These are phyloP conservation scores for Alternaria viburni DNA, from an alignment of 2,329 filamentous ascomycete species.

Conservation along the genomic window DNA sequence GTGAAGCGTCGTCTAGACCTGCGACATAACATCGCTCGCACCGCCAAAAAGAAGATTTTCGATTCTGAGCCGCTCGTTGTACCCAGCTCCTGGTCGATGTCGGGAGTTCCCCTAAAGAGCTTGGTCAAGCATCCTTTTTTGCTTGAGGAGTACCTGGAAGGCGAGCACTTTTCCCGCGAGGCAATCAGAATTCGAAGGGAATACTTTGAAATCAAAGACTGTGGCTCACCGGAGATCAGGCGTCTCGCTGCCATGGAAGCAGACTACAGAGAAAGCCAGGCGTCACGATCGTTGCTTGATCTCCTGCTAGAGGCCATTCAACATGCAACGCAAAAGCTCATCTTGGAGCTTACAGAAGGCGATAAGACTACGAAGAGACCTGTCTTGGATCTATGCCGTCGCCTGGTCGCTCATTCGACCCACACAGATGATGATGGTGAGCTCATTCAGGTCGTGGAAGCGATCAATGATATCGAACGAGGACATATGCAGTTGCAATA, in stretches of 20 bases:
- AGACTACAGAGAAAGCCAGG: no score
- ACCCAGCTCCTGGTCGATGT: neutral
- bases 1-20: neutral
- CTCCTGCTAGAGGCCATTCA: neutral
- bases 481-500: neutral
- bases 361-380: neutral
- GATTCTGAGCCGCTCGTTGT: neutral
- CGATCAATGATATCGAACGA: neutral
- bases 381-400: neutral
- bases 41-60: neutral
- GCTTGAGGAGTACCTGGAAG: neutral
- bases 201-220: neutral
- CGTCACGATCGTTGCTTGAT: neutral
- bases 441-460: neutral
- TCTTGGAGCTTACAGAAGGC: neutral
- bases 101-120: neutral
- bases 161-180: neutral
- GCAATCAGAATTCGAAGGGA: neutral
- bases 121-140: neutral
- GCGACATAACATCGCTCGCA: neutral
- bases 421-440: neutral
- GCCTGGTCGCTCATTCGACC: neutral
- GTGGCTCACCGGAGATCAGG: neutral
- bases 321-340: neutral
- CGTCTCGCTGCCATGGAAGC: neutral